These are phyloP conservation scores for Debaryomyces prosopidis DNA, from an alignment of 805 yeast species.

Conservation along the genomic window DNA sequence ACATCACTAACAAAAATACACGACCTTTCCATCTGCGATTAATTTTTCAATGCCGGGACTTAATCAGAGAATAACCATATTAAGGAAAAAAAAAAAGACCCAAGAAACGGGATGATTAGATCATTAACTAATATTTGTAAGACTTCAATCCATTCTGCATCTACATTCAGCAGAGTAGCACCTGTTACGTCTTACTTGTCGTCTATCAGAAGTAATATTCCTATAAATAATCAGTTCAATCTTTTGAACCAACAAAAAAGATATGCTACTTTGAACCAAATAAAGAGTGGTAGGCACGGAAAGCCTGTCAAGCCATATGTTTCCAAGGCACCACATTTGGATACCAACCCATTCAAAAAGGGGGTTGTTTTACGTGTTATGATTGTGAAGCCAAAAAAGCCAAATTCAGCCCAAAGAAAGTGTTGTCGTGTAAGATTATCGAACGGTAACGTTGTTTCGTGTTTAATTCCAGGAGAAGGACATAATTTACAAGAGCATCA, in stretches of 20 bases:
- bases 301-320: slow-evolving; percentile 51
- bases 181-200: slow-evolving; percentile 10
- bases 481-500: slow-evolving; percentile 98
- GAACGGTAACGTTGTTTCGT: slow-evolving; percentile 85
- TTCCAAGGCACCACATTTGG: slow-evolving; percentile 77
- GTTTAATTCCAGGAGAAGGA: slow-evolving; percentile 98
- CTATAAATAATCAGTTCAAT: slow-evolving; percentile 11
- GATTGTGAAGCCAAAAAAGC: slow-evolving; percentile 96
- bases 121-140: slow-evolving; percentile 11
- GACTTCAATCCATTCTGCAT: background rate
- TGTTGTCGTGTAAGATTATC: slow-evolving; percentile 93
- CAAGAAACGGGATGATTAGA: slow-evolving; percentile 16
- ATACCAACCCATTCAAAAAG: slow-evolving; percentile 79
- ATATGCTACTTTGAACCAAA: slow-evolving; percentile 76
- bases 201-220: slow-evolving; percentile 16
- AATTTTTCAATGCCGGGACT: background rate
- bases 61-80: too few relatives aligned
- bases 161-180: background rate
- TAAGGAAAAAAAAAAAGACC: too few relatives aligned
- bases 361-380: slow-evolving; percentile 94
- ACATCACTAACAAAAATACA: background rate
- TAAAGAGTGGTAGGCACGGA: slow-evolving; percentile 61
- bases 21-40: background rate
- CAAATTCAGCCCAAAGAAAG: slow-evolving; percentile 97
- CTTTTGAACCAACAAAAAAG: slow-evolving; percentile 37